A percentile compares a stretch with the other conserved stretches of the same genome.
These are phyloP conservation scores for Fomitopsis pulvina DNA, from an alignment of 768 basidiomycete genomes.

Conservation along the genomic window DNA sequence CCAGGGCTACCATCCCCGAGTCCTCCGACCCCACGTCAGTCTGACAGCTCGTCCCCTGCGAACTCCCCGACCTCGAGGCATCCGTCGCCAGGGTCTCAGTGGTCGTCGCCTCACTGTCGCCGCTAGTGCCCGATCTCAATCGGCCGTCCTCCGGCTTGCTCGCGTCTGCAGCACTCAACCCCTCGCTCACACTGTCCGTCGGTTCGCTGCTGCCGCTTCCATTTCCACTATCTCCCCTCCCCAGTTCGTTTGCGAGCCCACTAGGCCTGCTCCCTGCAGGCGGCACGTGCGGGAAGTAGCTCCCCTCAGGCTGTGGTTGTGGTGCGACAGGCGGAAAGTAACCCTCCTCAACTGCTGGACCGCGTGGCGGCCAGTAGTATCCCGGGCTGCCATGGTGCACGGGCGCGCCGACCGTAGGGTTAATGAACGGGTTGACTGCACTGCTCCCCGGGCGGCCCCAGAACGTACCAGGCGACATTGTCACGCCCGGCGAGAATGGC, in stretches of 20 bases:
- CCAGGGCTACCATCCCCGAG: background rate
- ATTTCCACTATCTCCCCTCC: constrained; percentile 5
- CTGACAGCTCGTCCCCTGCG: constrained; percentile 21
- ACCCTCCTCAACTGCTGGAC: constrained; percentile 16
- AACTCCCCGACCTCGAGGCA: constrained; percentile 13
- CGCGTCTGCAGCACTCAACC: background rate
- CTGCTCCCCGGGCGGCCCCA: constrained; percentile 53
- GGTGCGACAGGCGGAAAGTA: constrained; percentile 37
- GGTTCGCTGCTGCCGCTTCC: constrained; percentile 4
- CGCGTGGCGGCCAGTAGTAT: background rate
- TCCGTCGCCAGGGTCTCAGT: constrained; percentile 4
- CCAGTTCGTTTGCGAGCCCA: constrained; percentile 25
- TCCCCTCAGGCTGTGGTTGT: constrained; percentile 13
- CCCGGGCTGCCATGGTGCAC: constrained; percentile 25
- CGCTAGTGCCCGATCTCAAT: constrained; percentile 7
- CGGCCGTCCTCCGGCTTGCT: constrained; percentile 3
- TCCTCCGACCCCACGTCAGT: constrained; percentile 9
- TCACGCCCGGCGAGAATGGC: constrained; percentile 63
- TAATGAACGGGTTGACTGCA: constrained; percentile 36
- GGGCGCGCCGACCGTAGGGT: constrained; percentile 60
- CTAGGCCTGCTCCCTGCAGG: constrained; percentile 13
- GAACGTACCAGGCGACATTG: constrained; percentile 71
- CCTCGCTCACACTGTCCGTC: background rate
- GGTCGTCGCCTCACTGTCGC: constrained; percentile 12
- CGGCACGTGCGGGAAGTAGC: constrained; percentile 39